These are phyloP conservation scores for Pyrus pyrifolia DNA, from an alignment of 306 rosid species.

Conservation along the genomic window DNA sequence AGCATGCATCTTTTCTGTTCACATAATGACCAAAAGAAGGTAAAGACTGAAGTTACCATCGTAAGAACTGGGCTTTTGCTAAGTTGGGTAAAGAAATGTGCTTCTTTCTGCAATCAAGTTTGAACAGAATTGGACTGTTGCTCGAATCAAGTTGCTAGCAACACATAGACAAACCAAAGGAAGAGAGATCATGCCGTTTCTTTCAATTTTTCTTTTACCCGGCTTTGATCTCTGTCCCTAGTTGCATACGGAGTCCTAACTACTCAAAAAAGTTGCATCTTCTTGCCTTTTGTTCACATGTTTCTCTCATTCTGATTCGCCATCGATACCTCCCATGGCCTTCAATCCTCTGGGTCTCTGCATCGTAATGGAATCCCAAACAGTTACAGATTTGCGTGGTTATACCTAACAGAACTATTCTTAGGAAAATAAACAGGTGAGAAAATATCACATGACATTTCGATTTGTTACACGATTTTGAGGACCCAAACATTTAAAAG, in stretches of 20 bases:
- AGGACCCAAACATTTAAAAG: neutral
- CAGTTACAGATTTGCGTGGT: neutral
- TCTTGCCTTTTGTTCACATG: neutral
- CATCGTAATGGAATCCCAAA: conserved; percentile 4
- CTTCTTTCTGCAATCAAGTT: too few relatives aligned
- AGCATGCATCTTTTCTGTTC: neutral
- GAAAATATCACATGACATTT: neutral
- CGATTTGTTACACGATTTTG: neutral
- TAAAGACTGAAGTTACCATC: too few relatives aligned
- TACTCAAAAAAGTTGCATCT: neutral
- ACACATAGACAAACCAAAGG: neutral
- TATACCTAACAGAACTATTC: neutral
- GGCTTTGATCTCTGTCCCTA: conserved; percentile 8
- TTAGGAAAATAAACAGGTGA: neutral
- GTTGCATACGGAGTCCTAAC: neutral
- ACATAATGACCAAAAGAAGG: too few relatives aligned
- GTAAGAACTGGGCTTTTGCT: too few relatives aligned
- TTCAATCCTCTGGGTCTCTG: conserved; percentile 60
- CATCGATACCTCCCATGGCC: conserved; percentile 58
- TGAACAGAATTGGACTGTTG: too few relatives aligned
- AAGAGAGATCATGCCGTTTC: neutral
- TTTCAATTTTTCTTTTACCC: neutral
- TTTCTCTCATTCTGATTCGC: conserved; percentile 42
- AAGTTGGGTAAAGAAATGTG: too few relatives aligned
- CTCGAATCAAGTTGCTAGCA: neutral